Evolutionary conservation across 176 grass and related monocot species (phyloP).

Genomic region (Eleusine indica): DNA sequence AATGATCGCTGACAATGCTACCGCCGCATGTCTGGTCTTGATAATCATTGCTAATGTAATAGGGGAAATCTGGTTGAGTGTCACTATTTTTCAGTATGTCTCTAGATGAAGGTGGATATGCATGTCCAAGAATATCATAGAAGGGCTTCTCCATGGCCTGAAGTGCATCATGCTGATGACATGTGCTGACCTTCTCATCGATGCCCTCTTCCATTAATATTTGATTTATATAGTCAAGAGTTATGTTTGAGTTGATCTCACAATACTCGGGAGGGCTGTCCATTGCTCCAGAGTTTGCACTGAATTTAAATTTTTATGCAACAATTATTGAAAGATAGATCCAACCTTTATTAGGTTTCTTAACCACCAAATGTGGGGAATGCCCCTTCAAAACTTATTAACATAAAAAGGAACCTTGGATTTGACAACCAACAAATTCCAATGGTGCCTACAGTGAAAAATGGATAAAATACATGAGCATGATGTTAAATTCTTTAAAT

Average conservation of each 20-base stretch:
- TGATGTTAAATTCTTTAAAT: not conserved
- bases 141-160: slow-evolving; percentile 28
- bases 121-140: slow-evolving; percentile 31
- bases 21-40: not conserved
- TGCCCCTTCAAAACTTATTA: slow-evolving; percentile 2
- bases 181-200: slow-evolving; percentile 48
- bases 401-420: not conserved
- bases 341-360: slow-evolving; percentile 3
- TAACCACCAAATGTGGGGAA: not conserved
- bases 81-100: not conserved
- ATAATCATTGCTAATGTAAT: not conserved
- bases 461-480: slow-evolving; percentile 18
- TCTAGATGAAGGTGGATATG: slow-evolving; percentile 27
- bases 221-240: slow-evolving; percentile 51
- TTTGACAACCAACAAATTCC: not conserved
- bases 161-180: slow-evolving; percentile 30
- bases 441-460: not conserved
- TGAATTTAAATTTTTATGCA: not conserved
- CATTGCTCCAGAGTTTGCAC: not conserved
- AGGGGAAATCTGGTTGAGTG: not conserved
- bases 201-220: slow-evolving; percentile 62
- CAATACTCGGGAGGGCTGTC: slow-evolving; percentile 6
- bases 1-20: not conserved
- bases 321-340: not conserved
- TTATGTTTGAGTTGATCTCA: slow-evolving; percentile 44